Evolutionary conservation across 352 stramenopile species (phyloP), one percentile per base, ranked within the genome.

Genomic region (Phytophthora tentaculata): DNA sequence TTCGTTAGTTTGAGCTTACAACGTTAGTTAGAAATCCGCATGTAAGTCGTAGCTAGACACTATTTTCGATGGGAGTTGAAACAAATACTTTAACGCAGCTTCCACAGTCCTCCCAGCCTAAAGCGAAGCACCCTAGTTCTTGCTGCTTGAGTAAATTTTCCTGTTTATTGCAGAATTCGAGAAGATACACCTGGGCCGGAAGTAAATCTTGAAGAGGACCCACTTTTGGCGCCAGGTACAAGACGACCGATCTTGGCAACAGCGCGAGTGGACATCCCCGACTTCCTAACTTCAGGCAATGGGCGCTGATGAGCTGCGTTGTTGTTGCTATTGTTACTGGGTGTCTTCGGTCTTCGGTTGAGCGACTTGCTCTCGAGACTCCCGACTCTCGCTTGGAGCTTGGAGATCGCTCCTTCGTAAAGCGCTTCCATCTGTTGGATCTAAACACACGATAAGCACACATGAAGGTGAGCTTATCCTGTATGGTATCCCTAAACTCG

Each of bases 351-450:
- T 39, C 77, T 84, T n/a, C 69, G 63, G 48, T 64, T 63, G 13
- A 66, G 47, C 3, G 77, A 58, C 26, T 83, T 87, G 35, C 32
- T 77, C 52, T 93, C 84, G 2, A 93, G 69, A 29, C 67, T 81
- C 7, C 77, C 83, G 29, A 91, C 84, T 23, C 84, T 81, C 14
- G 76, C 64, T 41, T 93, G 84, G 17, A 93, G 76, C 71, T 93
- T 93, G 1, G 81, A 75, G 26, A 93, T 90, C 0, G 83, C 84
- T 22, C 80, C 71, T 69, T 90, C 79, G 23, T 93, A 93, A 23
- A 91, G 35, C n/a, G 56, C 45, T 57, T 92, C 84, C 84, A 92
- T 92, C 39, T 91, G 75, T 50, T 81, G 80, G 49, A 91, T 86
- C 82, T 92, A 32, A n/a, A 44, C 16, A 43, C 22, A 51, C 20